Base-by-base conservation (phyloP, 306 rosid species). In the Carpinus fangiana region DNA sequence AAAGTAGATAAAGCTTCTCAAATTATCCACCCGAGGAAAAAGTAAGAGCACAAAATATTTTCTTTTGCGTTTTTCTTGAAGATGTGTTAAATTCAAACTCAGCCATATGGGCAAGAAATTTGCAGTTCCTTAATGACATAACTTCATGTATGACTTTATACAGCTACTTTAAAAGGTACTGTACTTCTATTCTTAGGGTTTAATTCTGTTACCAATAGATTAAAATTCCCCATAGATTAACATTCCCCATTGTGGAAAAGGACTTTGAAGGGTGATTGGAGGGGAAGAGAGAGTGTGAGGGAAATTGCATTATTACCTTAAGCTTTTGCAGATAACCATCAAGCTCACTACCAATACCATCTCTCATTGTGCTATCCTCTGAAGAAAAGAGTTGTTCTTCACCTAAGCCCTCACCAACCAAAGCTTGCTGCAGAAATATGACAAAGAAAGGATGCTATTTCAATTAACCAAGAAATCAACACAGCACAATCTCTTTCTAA, bases 381-480 rank as follows among this genome's bases (percentile, higher is more conserved):
- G 93, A 76, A 79, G 97, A 92, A 88, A 95, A 94, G 53, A 95
- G 97, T 61, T 92, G 97, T 61, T 92, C 97, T 80, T 95, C 98
- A 67, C 91, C 93, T 28, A 87, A 81, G 80, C 84, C 89, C 86
- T 94, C 97, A 23, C 97, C 97, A 81, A 92, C 98, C 86, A 94
- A 90, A 81, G 98, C 97, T 90, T 92, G 93, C 98, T 94, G 82
- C 69, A 81, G 61, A 41, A 81, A 79, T 65, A 70, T 20, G 56
- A 80, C 46, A 76, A 68, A 79, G 38, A 12, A 77, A 23, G 76
- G 31, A 60, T 43, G 14, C 20, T 14, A 84, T 69, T 20, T 11
- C 70, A 78, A 48, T 56, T 61, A 75, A 84, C 66, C 68, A n/a
- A 61, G 23, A 69, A 59, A 48, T 56, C 53, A 70, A 65, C 78